Base-by-base conservation (phyloP, 2,329 filamentous ascomycete genomes). In the Trichoderma sp. region DNA sequence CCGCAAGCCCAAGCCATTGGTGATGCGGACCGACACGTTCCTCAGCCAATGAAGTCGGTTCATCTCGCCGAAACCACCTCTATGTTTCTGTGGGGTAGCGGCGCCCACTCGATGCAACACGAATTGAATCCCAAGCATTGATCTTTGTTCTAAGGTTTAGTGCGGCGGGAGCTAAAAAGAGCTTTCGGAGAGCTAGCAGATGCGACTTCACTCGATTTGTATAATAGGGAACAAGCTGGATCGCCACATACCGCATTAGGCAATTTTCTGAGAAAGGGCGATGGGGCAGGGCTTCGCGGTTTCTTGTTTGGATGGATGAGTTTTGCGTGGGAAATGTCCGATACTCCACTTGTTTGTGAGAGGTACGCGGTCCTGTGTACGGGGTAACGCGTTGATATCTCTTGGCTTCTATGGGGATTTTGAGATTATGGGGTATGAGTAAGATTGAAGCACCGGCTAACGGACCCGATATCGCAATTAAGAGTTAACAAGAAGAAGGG, bases 191-290 rank as follows among this genome's bases (percentile, higher is more conserved):
- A 15, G 64, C 24, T 67, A 39, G 18, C 28, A 30, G 56, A 32
- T 28, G 34, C n/a, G 60, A 26, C 60, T 67, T 67, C 30, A 28
- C 64, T 57, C 32, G n/a, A 68, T 47, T 47, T 30, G 65, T 68
- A 24, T 47, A 47, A 43, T 30, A 28, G 65, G 58, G 53, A 24
- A 36, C 53, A 68, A 60, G 34, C 34, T 9, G 36, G 15, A 39
- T 30, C 65, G 53, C 32, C 34, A 39, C 26, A 58, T 68, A 15
- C 65, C 32, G n/a, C 4, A 68, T 47, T 60, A 26, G 65, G 65
- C 34, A 68, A 60, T 68, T 68, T 32, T 15, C 28, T 30, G 65
- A 68, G 65, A 68, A 60, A 1, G 4, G 15, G 15, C 1, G 6
- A 9, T 43, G 63, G 21, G 30, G n/a, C 30, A 7, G 12, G 57